Evolutionary conservation across 2,329 filamentous ascomycete species (phyloP).

Genomic region (Cytospora paraplurivora): DNA sequence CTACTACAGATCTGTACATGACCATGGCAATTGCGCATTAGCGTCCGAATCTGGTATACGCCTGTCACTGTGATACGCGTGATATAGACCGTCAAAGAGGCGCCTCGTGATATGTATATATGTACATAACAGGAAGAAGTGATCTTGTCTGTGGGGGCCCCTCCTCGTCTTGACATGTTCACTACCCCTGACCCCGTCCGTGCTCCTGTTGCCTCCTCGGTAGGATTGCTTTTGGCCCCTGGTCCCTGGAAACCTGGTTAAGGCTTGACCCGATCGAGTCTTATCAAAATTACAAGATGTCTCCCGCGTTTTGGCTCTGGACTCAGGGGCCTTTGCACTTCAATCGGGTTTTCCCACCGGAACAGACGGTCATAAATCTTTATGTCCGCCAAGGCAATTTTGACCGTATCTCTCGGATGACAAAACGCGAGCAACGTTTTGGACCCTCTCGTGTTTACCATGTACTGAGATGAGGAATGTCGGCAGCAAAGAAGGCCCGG

Average conservation of each 20-base stretch:
- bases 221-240: constrained; percentile 5
- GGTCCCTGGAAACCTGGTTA: neutral
- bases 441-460: neutral
- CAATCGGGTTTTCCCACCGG: neutral
- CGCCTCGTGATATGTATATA: constrained; percentile 8
- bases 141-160: constrained; percentile 12
- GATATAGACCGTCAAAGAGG: neutral
- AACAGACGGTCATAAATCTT: neutral
- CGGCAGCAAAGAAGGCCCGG: neutral
- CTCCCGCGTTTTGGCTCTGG: neutral
- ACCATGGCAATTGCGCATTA: neutral
- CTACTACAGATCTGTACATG: neutral
- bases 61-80: neutral
- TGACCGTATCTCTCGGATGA: neutral
- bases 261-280: constrained; percentile 18
- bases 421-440: neutral
- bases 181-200: constrained; percentile 16
- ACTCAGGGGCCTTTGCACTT: neutral
- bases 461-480: neutral
- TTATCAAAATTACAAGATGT: constrained; percentile 14
- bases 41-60: neutral
- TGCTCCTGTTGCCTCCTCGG: constrained; percentile 7
- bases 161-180: constrained; percentile 17
- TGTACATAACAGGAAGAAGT: neutral
- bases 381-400: neutral